Evolutionary conservation across 768 basidiomycete genomes (phyloP).

Genomic region (Mycena kentingensis): DNA sequence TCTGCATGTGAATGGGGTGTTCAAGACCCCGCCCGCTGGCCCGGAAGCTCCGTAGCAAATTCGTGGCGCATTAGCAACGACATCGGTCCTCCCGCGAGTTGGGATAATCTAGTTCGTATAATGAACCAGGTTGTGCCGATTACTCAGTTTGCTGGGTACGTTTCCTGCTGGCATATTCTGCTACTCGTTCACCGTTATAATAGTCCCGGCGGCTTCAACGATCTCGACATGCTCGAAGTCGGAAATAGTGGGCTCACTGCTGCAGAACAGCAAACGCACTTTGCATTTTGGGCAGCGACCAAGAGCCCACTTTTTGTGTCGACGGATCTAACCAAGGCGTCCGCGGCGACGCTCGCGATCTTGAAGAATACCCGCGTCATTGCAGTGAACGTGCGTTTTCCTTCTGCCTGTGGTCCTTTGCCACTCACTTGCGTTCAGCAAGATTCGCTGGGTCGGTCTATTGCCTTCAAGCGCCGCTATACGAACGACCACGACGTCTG

Average conservation of each 20-base stretch:
- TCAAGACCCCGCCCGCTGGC: constrained; percentile 56
- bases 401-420: neutral
- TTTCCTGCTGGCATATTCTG: constrained; percentile 38
- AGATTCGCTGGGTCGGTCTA: constrained; percentile 47
- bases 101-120: constrained; percentile 51
- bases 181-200: neutral
- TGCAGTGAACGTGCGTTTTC: constrained; percentile 41
- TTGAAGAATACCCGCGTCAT: constrained; percentile 46
- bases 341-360: constrained; percentile 37
- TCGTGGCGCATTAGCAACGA: constrained; percentile 57
- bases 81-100: constrained; percentile 48
- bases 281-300: constrained; percentile 55
- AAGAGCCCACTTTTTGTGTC: constrained; percentile 53
- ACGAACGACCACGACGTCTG: constrained; percentile 52
- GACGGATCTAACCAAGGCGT: constrained; percentile 41
- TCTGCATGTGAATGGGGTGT: constrained; percentile 56
- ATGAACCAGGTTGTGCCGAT: constrained; percentile 56
- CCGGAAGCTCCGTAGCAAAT: constrained; percentile 46
- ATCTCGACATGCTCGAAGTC: constrained; percentile 57
- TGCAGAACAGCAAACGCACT: constrained; percentile 48
- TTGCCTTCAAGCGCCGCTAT: constrained; percentile 48
- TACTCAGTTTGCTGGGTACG: constrained; percentile 48
- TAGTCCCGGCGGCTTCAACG: constrained; percentile 25
- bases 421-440: constrained; percentile 34
- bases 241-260: constrained; percentile 47